Evolutionary conservation across 2,329 filamentous ascomycete species (phyloP), one percentile per base, ranked within the genome.

Genomic region (Davidsoniella eucalypti): DNA sequence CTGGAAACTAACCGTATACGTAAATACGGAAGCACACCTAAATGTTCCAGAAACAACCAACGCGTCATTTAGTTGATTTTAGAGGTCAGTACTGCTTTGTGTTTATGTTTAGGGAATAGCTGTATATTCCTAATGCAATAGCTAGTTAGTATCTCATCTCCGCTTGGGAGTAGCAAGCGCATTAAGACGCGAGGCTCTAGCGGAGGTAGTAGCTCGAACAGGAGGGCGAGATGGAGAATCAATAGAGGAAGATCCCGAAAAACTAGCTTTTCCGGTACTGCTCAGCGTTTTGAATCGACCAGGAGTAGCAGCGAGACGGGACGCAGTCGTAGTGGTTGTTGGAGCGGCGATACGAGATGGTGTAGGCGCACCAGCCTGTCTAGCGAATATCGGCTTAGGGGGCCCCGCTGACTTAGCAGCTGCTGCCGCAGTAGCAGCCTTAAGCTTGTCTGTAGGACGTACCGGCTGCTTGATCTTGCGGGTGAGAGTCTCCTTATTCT

Each of bases 391-490:
- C 8, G 29, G 29, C 4, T 33, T 33, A 12, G 29, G 29, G 12
- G 29, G 29, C 8, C 8, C 29, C 7, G 29, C 29, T 33, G 29
- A 29, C 18, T 26, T 26, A 36, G 17, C 38, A 18, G 44, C 44
- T 36, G 49, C 21, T 16, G 41, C 44, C 7, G 26, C 38, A 9
- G 26, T 25, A 12, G 45, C 44, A 23, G 45, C 33, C 29, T 53
- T 53, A 18, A 50, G 42, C 43, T 50, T 53, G 26, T 53, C 51
- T 9, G 51, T 50, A 9, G 47, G 51, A 9, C 51, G 47, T n/a
- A 53, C 51, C 9, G 51, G 51, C 26, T 53, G 47, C 44, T 45
- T 50, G 21, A 53, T 53, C 47, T 53, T 53, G 41, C 51, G 51
- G 9, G 43, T 50, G 9, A 36, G 17, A 2, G 42, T 17, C 47